Conservation (phyloP, 2,329 filamentous ascomycete species). For the Fusarium fracticaudum region DNA sequence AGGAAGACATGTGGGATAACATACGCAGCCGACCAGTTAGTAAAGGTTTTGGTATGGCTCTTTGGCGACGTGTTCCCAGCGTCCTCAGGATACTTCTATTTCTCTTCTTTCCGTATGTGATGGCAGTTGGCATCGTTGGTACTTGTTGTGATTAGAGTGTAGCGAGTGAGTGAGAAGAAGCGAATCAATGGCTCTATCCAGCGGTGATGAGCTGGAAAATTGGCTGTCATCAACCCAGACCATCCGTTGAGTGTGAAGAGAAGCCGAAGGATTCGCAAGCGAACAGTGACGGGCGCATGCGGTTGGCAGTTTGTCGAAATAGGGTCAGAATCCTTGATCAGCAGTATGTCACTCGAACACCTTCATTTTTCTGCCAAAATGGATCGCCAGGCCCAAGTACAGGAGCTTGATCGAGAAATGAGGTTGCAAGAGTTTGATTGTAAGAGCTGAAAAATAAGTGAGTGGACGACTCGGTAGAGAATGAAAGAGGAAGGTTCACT, state of each 20-base stretch:
- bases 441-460: neutral
- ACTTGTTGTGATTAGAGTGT: neutral
- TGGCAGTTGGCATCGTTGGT: conserved; percentile 36
- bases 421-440: neutral
- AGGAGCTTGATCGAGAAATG: neutral
- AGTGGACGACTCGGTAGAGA: neutral
- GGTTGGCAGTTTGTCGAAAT: neutral
- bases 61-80: conserved; percentile 42
- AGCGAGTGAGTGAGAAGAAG: neutral
- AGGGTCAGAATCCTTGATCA: neutral
- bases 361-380: conserved; percentile 9
- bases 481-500: neutral
- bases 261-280: neutral
- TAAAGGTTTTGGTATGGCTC: conserved; percentile 22
- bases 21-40: conserved; percentile 32
- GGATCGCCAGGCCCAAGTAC: conserved; percentile 2
- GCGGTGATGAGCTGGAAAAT: neutral
- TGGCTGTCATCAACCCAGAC: neutral
- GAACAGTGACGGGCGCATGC: neutral
- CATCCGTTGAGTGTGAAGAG: neutral
- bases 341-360: neutral
- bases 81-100: conserved; percentile 42
- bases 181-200: neutral
- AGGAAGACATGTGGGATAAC: neutral
- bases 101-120: conserved; percentile 47